Conservation (phyloP, 768 basidiomycete genomes). For the Cystofilobasidium bisporidii region DNA sequence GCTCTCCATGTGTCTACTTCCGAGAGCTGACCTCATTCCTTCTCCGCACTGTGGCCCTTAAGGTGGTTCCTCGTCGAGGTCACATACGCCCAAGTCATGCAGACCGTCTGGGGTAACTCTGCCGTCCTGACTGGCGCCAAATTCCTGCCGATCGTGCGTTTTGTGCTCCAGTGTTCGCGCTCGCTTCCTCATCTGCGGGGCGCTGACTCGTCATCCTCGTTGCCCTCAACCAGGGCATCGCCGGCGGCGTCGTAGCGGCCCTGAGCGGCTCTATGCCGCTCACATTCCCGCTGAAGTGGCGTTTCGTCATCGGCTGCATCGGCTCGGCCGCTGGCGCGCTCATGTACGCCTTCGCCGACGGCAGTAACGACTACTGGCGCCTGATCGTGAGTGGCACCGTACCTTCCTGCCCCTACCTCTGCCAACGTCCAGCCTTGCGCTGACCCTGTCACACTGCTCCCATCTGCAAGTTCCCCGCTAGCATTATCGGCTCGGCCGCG, state of each 20-base stretch:
- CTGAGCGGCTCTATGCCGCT: not conserved
- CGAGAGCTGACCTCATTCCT: too few species aligned
- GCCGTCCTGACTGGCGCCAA: slow-evolving; percentile 11
- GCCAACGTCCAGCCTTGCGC: too few species aligned
- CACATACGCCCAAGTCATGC: slow-evolving; percentile 11
- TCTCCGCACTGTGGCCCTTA: not conserved
- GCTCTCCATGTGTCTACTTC: too few species aligned
- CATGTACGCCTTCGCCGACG: slow-evolving; percentile 8
- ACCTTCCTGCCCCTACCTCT: not conserved
- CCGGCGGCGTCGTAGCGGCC: not conserved
- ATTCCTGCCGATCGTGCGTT: not conserved
- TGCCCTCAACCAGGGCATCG: slow-evolving; percentile 7
- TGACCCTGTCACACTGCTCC: too few species aligned
- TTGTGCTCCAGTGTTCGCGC: not conserved
- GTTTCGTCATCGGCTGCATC: not conserved
- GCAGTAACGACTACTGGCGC: slow-evolving; percentile 6
- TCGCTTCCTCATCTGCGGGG: not conserved
- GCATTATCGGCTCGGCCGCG: not conserved
- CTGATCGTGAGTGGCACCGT: not conserved
- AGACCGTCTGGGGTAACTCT: not conserved
- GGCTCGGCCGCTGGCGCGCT: not conserved
- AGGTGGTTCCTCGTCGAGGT: not conserved
- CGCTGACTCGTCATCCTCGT: not conserved
- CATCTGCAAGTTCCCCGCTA: not conserved
- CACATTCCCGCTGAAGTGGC: slow-evolving; percentile 3